Evolutionary conservation across 805 yeast genomes (phyloP), one percentile per base, ranked within the genome.

Genomic region (Pichia deserticola): DNA sequence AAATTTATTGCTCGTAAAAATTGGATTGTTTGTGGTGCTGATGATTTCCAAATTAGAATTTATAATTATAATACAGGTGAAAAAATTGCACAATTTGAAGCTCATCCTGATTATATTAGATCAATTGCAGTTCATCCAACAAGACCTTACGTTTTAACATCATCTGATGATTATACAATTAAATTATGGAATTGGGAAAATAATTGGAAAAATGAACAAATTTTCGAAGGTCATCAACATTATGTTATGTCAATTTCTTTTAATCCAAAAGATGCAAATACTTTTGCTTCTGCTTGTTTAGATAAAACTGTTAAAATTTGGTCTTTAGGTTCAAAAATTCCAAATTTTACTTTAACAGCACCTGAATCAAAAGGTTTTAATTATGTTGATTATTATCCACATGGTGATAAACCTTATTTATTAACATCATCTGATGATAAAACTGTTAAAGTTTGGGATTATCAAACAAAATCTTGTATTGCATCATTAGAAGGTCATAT

Each of bases 131-230:
- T 92, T 40, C 99, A 93, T 69, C 97, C 98, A 40, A 76, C 92
- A 15, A 87, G 86, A 70, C 95, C 98, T 28, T 86, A 86, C 60
- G 76, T 93, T 45, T 74, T 93, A 60, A 86, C 97, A 3, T 87
- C 89, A 37, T 82, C 92, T 43, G 99, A 93, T 70, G 99, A 93
- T 66, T 81, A 86, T 75, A 79, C 95, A 40, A 80, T 93, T 64
- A 89, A 84, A 69, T 76, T 90, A 64, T 93, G 98, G 98, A 90
- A 93, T 68, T 93, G 99, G 99, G 99, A 93, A 50, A 81, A 82
- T 62, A 80, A 79, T 63, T 93, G 99, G 99, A 80, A 80, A 58
- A 70, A 85, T 57, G 93, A 88, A 66, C 97, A 88, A 67, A 80
- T 84, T 36, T 93, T 86, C 65, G 96, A 88, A 69, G 98, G 99